Conservation (phyloP, 306 rosid genomes). For the Oxytropis ochrocephala region DNA sequence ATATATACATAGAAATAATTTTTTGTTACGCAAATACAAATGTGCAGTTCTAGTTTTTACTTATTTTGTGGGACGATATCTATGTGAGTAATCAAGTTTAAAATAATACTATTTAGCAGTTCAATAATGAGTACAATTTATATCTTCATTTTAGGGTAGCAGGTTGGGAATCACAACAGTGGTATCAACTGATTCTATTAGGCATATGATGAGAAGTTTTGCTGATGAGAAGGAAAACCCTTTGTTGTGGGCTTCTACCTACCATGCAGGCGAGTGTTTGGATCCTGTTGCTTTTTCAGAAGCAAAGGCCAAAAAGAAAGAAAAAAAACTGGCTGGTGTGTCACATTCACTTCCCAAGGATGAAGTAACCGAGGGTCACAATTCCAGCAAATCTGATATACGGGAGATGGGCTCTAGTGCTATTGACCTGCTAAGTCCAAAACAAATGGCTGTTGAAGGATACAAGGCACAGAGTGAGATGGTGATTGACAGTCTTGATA, state of each 20-base stretch:
- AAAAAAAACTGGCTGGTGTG: constrained; percentile 63
- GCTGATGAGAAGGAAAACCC: constrained; percentile 89
- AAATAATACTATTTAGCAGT: constrained; percentile 2
- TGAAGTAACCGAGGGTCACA: constrained; percentile 37
- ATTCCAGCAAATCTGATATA: constrained; percentile 38
- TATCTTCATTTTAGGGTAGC: constrained; percentile 58
- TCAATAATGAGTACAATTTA: constrained; percentile 16
- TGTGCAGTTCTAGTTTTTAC: constrained; percentile 20
- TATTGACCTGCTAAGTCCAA: constrained; percentile 54
- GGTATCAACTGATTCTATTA: constrained; percentile 86
- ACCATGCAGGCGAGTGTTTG: constrained; percentile 97
- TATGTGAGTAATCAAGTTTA: constrained; percentile 4
- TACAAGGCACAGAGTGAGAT: constrained; percentile 97
- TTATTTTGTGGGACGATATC: constrained; percentile 13
- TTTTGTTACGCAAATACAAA: constrained; percentile 15
- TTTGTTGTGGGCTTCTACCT: constrained; percentile 92
- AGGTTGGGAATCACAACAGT: constrained; percentile 95
- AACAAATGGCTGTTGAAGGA: constrained; percentile 97
- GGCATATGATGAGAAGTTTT: constrained; percentile 99
- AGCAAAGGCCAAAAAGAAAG: constrained; percentile 75
- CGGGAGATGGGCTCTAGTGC: constrained; percentile 31
- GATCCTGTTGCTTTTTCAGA: constrained; percentile 89
- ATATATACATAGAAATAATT: constrained; percentile 20
- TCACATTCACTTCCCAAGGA: constrained; percentile 43
- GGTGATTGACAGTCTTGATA: constrained; percentile 99